Base-by-base conservation (phyloP, 2,329 filamentous ascomycete species). In the Incumbomyces lentus region DNA sequence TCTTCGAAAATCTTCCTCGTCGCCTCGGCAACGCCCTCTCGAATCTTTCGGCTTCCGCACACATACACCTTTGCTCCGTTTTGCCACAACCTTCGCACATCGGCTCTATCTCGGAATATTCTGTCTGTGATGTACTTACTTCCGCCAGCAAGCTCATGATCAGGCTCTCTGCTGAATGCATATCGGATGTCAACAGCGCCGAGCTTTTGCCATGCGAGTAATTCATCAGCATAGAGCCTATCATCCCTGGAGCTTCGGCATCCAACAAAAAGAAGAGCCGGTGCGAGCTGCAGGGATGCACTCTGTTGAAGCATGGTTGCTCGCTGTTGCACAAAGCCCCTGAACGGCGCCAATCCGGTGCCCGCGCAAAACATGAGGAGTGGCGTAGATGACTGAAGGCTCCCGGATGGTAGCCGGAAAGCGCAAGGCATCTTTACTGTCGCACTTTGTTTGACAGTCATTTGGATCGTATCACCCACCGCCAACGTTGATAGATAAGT, bases 401-500 rank as follows among this genome's bases (percentile, higher is more conserved):
- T 56, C 0, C 62, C 57, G 10, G 63, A 56, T 0, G 71, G 71
- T 2, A 73, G 63, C 41, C 69, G 70, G 61, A 74, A 74, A 33
- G 11, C 56, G n/a, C n/a, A n/a, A n/a, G n/a, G n/a, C n/a, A n/a
- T n/a, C n/a, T n/a, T n/a, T n/a, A n/a, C n/a, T 22, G 49, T 49
- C 11, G 40, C 47, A 2, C 39, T 49, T 6, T 59, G 55, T n/a
- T 60, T 59, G 14, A 65, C 57, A 26, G 52, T 54, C 17, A 66
- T 55, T 30, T 64, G 61, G 2, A 60, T 55, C 16, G 55, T 58
- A 17, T 65, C 63, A 12, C 61, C 62, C 12, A 46, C 34, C 19
- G 59, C 54, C 12, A 66, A 56, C 12, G 83, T 73, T 0, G 79
- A 78, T 0, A 87, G 70, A 59, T 88, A 87, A 58, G 86, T 83